Evolutionary conservation across 371 early-diverging fungal species (phyloP).

Genomic region (Mucor saturninus): DNA sequence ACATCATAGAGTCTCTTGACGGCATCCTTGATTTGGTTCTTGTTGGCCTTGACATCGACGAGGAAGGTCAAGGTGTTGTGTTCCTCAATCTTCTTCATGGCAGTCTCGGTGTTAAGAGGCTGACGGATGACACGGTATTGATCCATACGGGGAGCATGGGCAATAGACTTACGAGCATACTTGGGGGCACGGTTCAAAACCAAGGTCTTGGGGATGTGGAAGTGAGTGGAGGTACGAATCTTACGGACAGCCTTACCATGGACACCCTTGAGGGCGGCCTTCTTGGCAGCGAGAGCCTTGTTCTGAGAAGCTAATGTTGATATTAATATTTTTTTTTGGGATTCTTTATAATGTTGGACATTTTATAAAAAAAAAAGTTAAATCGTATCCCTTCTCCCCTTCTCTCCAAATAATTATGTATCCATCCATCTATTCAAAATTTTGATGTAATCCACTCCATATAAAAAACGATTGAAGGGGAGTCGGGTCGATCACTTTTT

Average conservation of each 20-base stretch:
- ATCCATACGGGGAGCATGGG: conserved; percentile 75
- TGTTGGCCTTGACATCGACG: conserved; percentile 95
- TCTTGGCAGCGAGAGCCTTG: conserved; percentile 74
- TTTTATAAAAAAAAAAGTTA: neutral
- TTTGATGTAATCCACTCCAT: conserved; percentile 2
- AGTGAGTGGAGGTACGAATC: conserved; percentile 87
- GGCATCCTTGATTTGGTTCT: conserved; percentile 96
- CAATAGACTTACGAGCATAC: conserved; percentile 88
- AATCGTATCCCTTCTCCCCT: conserved; percentile 1
- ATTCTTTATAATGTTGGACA: neutral
- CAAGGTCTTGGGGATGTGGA: conserved; percentile 94
- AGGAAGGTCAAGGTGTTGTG: conserved; percentile 98
- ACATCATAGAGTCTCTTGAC: conserved; percentile 95
- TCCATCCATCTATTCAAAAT: conserved; percentile 18
- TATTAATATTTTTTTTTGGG: neutral
- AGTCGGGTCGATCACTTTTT: conserved; percentile 3
- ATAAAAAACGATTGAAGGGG: neutral
- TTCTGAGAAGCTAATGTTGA: conserved; percentile 23
- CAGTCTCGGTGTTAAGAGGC: conserved; percentile 96
- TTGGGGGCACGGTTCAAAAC: conserved; percentile 82
- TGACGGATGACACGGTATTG: conserved; percentile 87
- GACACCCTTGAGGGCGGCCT: conserved; percentile 91
- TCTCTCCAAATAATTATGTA: neutral
- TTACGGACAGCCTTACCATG: conserved; percentile 77
- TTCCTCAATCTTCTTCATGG: conserved; percentile 98